Evolutionary conservation across 305 asterid species (phyloP).

Genomic region (Plantago coronopus): DNA sequence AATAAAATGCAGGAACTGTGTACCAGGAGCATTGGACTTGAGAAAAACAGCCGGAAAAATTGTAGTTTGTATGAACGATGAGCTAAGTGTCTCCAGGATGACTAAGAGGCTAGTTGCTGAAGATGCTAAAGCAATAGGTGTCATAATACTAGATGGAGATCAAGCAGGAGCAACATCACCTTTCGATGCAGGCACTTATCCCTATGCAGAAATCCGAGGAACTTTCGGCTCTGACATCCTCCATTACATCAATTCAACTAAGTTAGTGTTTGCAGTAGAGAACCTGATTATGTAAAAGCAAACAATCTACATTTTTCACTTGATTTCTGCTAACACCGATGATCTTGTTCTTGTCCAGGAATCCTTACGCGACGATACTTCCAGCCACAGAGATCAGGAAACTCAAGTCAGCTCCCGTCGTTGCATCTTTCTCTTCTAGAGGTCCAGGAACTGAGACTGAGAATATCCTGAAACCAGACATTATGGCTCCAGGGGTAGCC

Average conservation of each 20-base stretch:
- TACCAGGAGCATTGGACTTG: slow-evolving; percentile 60
- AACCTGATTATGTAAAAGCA: too few relatives aligned
- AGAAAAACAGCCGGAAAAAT: slow-evolving; percentile 55
- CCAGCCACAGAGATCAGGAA: slow-evolving; percentile 35
- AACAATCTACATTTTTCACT: too few relatives aligned
- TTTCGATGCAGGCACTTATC: slow-evolving; percentile 62
- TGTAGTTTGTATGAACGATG: slow-evolving; percentile 53
- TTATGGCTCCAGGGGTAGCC: slow-evolving; percentile 75
- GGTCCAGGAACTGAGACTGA: slow-evolving; percentile 61
- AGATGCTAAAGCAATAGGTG: slow-evolving; percentile 61
- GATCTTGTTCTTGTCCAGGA: slow-evolving; percentile 25
- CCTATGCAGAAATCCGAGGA: slow-evolving; percentile 50
- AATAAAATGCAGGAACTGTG: slow-evolving; percentile 47
- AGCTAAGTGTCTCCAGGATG: slow-evolving; percentile 40
- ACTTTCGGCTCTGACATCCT: slow-evolving; percentile 41
- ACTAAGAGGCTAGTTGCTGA: slow-evolving; percentile 61
- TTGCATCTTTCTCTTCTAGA: slow-evolving; percentile 68
- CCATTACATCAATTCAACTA: slow-evolving; percentile 54
- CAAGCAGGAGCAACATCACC: slow-evolving; percentile 30
- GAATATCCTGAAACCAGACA: slow-evolving; percentile 76
- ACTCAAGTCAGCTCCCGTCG: slow-evolving; percentile 59
- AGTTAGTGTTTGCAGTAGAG: slow-evolving; percentile 26
- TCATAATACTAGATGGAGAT: slow-evolving; percentile 46
- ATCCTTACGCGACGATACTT: slow-evolving; percentile 58
- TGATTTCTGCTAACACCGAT: too few relatives aligned